Percentiles rank a stretch among this genome's conserved stretches.
Conservation (phyloP, 306 rosid genomes). For the Lupinus albus region DNA sequence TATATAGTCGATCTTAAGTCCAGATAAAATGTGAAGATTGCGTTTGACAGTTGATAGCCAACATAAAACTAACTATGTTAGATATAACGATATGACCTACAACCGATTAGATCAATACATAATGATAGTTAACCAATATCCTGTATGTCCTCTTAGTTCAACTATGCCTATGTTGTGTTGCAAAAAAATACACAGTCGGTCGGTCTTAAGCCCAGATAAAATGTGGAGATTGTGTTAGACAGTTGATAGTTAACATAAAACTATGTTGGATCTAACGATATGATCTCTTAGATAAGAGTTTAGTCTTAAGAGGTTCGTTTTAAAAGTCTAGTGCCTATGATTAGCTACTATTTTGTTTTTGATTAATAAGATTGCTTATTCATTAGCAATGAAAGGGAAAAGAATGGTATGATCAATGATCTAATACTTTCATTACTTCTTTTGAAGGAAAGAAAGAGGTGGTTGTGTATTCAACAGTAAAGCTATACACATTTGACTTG, state of each 20-base stretch:
- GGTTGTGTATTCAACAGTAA: constrained; percentile 35
- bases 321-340: background rate
- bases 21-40: too few relatives aligned
- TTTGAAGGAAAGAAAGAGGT: constrained; percentile 50
- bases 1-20: too few relatives aligned
- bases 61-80: too few relatives aligned
- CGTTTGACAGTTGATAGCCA: too few relatives aligned
- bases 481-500: constrained; percentile 49
- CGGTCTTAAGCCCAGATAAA: too few relatives aligned
- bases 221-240: too few relatives aligned
- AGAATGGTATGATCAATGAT: background rate
- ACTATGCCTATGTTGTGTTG: too few relatives aligned
- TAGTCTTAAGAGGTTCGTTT: background rate
- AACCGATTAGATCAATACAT: background rate
- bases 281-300: background rate
- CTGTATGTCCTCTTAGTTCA: background rate
- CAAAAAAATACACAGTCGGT: too few relatives aligned
- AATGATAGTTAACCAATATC: constrained; percentile 1
- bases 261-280: background rate
- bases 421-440: constrained; percentile 21
- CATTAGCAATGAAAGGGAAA: constrained; percentile 4
- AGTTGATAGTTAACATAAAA: background rate
- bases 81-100: too few relatives aligned
- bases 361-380: background rate
- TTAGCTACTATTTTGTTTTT: constrained; percentile 3